Conservation (phyloP, 495 filamentous ascomycete genomes). For the Glonium stellatum region DNA sequence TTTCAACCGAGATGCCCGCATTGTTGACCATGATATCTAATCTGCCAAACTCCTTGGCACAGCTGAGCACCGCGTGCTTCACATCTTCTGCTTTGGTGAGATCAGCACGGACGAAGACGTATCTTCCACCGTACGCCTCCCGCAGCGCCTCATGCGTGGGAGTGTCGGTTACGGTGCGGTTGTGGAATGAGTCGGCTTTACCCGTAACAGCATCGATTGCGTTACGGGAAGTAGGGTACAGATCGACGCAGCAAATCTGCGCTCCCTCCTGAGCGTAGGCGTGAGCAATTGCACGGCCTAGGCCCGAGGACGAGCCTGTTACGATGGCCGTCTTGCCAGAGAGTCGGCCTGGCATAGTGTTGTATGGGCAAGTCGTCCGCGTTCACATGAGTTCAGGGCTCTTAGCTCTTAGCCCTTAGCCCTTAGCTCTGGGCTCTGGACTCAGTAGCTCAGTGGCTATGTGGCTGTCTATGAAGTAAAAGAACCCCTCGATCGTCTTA, state of each 20-base stretch:
- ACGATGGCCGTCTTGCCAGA: not conserved
- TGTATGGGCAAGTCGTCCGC: not conserved
- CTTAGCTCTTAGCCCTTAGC: too few relatives aligned
- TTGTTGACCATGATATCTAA: slow-evolving; percentile 52
- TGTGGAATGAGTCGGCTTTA: slow-evolving; percentile 9
- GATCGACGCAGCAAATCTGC: slow-evolving; percentile 22
- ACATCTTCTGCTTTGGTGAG: too few relatives aligned
- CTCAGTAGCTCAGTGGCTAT: too few relatives aligned
- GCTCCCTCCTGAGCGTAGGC: slow-evolving; percentile 26
- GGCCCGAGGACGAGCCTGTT: not conserved
- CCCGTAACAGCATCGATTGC: slow-evolving; percentile 6
- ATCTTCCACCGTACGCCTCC: slow-evolving; percentile 23
- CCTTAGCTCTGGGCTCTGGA: too few relatives aligned
- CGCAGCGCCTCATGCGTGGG: slow-evolving; percentile 27
- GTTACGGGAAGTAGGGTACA: slow-evolving; percentile 27
- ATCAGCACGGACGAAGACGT: slow-evolving; percentile 37
- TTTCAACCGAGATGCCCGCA: slow-evolving; percentile 39
- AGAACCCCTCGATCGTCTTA: not conserved
- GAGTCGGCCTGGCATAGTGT: not conserved
- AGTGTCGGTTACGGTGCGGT: slow-evolving; percentile 19
- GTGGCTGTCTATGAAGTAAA: not conserved
- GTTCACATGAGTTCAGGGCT: not conserved
- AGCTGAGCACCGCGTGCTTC: too few relatives aligned
- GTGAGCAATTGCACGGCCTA: slow-evolving; percentile 3
- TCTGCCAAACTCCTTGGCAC: slow-evolving; percentile 38